Evolutionary conservation across 352 stramenopile genomes (phyloP), one percentile per base, ranked within the genome.

Genomic region (Phytophthora fragariaefolia): DNA sequence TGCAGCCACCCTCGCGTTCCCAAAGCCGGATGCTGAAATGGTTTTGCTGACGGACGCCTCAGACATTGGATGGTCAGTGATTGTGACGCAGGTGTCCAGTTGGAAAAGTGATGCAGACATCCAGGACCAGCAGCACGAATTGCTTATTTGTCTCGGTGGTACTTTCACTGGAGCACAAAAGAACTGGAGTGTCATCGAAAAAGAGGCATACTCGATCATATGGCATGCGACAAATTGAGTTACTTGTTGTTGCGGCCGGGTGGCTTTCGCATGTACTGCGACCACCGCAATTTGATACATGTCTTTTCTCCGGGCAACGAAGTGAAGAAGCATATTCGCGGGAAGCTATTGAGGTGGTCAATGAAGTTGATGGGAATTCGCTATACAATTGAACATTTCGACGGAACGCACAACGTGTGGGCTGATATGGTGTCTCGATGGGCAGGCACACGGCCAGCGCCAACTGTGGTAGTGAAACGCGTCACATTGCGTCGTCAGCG

Each of bases 331-430:
- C 50, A 71, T 32, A 1, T 60, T 2, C 57, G 61, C 4, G 34
- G 53, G 4, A 75, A 75, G 48, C 47, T 75, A 1, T 30, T 45
- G 23, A 50, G 56, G 13, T 74, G 67, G 56, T 57, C 57, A n/a
- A 26, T 59, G 13, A 43, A 57, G 8, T 40, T 75, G 15, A 32
- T 28, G 7, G 53, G 26, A 1, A 43, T 58, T 18, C 54, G 15
- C 1, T 68, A 75, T 34, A 38, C 47, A 1, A 71, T 75, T 30
- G 45, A 62, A 9, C 67, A 71, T 36, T 46, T 61, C 23, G 18
- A 61, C 1, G 54, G 40, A 13, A 13, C n/a, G 6, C 7, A 34
- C 23, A 50, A 59, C 34, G 20, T 49, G 3, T 58, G 51, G 34
- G 34, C 51, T 15, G 51, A 60, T 24, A 28, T 60, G 13, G 38